Percentiles rank a stretch among this genome's conserved stretches.
These are phyloP conservation scores for Solanum hybrid DNA, from an alignment of 305 asterid species.

Conservation along the genomic window DNA sequence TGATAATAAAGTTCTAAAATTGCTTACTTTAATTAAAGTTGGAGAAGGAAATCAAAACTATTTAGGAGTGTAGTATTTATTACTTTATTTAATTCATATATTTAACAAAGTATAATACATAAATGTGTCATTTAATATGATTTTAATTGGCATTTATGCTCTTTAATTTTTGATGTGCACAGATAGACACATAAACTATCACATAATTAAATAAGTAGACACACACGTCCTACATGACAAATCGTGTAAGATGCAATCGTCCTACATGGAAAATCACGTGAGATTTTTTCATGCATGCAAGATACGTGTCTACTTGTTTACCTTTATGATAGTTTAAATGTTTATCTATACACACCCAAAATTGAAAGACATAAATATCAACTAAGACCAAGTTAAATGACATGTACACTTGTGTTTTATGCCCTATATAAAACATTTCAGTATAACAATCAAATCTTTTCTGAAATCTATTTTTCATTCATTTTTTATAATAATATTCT, in stretches of 20 bases:
- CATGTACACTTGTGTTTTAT: background rate
- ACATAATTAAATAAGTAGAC: background rate
- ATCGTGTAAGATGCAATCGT: accelerated
- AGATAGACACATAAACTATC: background rate
- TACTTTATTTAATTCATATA: background rate
- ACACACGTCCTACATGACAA: background rate
- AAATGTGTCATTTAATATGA: background rate
- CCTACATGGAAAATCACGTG: background rate
- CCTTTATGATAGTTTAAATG: background rate
- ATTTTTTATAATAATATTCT: background rate
- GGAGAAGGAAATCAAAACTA: background rate
- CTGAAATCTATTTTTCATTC: background rate
- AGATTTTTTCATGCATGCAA: background rate
- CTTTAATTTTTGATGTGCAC: background rate
- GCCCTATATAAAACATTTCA: background rate
- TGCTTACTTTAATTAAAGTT: background rate
- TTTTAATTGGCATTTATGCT: accelerated
- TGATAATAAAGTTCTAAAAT: background rate
- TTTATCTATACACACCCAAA: background rate
- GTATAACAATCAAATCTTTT: background rate
- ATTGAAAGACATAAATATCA: background rate
- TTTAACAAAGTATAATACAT: background rate
- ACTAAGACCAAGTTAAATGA: accelerated
- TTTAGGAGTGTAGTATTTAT: background rate
- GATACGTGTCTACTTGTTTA: background rate